Base-by-base conservation (phyloP, 2,329 filamentous ascomycete genomes). In the Colletotrichum abscissum region DNA sequence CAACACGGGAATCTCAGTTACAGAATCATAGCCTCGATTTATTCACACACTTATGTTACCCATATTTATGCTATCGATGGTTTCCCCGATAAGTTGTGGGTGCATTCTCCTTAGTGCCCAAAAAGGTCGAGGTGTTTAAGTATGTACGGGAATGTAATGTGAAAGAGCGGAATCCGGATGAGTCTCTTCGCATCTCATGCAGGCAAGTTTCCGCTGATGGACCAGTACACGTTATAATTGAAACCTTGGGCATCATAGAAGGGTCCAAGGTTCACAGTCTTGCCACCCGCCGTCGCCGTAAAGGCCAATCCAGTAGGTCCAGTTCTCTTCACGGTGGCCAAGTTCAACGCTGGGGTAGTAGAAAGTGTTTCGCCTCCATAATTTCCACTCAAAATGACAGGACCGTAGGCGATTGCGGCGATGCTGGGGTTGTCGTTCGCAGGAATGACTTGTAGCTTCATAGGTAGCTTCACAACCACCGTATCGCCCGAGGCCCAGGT, bases 361-460 rank as follows among this genome's bases (percentile, higher is more conserved):
- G 63, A 65, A 5, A 84, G 55, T 0, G 74, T 63, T 2, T 59
- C 63, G 19, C 78, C 77, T 1, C 86, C 85, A 66, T 88, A 88
- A 69, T 88, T 84, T 0, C 84, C 87, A 1, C 82, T 79, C 19
- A 88, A 75, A 5, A 88, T 77, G 0, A 83, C 82, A 0, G 86
- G 87, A 0, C 87, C 87, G 65, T 83, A 88, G 0, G 86, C 85
- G 12, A 88, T 58, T 0, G 87, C 86, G 2, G 83, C 86, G 1
- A 88, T 69, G 4, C 63, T 78, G 4, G 77, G 58, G 38, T 88
- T 81, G 66, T 89, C 87, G 67, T 88, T 88, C n/a, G 87, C 85
- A 0, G 82, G 72, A 1, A 89, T 76, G 0, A 81, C 81, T 5
- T 82, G 80, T 0, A 88, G 76, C 16, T 76, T 78, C 85, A 88